Evolutionary conservation across 1,284 basidiomycete species (phyloP).

Genomic region (Gymnopus androsaceus): DNA sequence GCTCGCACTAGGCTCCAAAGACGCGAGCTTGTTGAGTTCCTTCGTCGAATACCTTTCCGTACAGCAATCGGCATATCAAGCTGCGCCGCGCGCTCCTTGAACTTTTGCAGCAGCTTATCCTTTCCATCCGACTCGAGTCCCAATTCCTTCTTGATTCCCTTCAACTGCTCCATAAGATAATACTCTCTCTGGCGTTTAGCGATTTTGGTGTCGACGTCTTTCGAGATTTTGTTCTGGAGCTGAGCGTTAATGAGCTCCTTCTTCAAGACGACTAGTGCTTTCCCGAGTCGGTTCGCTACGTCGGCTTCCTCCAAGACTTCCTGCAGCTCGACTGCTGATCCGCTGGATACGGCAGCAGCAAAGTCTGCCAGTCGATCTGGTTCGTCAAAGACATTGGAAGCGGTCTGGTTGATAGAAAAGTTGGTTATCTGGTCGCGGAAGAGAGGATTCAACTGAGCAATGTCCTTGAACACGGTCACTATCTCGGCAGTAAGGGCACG

Average conservation of each 20-base stretch:
- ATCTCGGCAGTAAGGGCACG: conserved; percentile 97
- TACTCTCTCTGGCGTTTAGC: conserved; percentile 97
- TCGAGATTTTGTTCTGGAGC: conserved; percentile 90
- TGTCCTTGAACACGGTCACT: conserved; percentile 98
- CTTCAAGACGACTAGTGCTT: conserved; percentile 91
- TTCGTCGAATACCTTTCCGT: conserved; percentile 94
- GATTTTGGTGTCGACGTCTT: conserved; percentile 96
- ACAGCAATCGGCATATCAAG: conserved; percentile 94
- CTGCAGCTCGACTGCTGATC: conserved; percentile 90
- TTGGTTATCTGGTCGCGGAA: conserved; percentile 99
- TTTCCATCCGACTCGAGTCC: conserved; percentile 98
- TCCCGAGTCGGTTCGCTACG: conserved; percentile 89
- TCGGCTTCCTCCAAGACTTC: conserved; percentile 88
- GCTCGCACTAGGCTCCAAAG: conserved; percentile 89
- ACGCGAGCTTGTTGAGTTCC: conserved; percentile 91
- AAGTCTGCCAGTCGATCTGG: conserved; percentile 98
- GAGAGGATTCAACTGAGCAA: conserved; percentile 94
- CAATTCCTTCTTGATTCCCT: conserved; percentile 98
- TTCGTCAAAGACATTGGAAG: conserved; percentile 98
- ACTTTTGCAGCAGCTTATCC: conserved; percentile 96
- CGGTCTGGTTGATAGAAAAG: conserved; percentile 93
- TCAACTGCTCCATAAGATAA: conserved; percentile 98
- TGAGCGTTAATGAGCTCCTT: conserved; percentile 99
- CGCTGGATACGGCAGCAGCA: conserved; percentile 93
- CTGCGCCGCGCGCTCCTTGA: conserved; percentile 84